Conservation (phyloP, 2,329 filamentous ascomycete genomes). For the Ophioceras dolichostomum region DNA sequence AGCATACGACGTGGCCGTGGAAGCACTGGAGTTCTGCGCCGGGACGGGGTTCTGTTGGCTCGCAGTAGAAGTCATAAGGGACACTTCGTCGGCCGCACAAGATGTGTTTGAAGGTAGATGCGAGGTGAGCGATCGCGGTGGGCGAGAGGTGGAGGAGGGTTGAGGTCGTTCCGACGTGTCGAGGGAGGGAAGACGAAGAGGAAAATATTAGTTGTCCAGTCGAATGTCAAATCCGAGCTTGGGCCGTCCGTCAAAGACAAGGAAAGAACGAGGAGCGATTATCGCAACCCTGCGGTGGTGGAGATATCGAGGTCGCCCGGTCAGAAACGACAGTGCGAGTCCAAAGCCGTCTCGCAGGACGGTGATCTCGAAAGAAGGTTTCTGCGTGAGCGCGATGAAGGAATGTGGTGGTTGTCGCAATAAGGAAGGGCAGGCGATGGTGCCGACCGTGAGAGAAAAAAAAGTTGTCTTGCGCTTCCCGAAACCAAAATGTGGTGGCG, state of each 20-base stretch:
- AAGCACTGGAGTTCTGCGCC: slow-evolving; percentile 44
- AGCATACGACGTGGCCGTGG: slow-evolving; percentile 53
- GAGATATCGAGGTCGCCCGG: no score
- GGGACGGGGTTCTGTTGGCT: slow-evolving; percentile 36
- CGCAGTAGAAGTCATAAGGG: slow-evolving; percentile 50
- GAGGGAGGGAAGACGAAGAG: slow-evolving; percentile 4
- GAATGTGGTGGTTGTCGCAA: background rate
- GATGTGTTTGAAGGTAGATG: no score
- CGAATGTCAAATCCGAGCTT: slow-evolving; percentile 4
- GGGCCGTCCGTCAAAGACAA: background rate
- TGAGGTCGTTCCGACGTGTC: slow-evolving; percentile 5
- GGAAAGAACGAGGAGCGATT: background rate
- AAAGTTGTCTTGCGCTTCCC: no score
- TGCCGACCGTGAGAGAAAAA: background rate
- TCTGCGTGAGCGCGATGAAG: background rate
- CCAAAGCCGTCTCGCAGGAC: no score
- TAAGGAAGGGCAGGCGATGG: no score
- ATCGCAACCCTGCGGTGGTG: no score
- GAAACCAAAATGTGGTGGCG: background rate
- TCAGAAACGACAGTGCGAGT: no score
- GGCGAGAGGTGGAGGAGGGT: no score
- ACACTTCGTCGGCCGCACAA: slow-evolving; percentile 14
- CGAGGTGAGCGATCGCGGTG: slow-evolving; percentile 1
- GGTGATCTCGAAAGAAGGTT: background rate
- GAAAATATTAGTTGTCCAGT: background rate